Evolutionary conservation across 2,329 filamentous ascomycete species (phyloP).

Genomic region (Xylariomycetidae sp.): DNA sequence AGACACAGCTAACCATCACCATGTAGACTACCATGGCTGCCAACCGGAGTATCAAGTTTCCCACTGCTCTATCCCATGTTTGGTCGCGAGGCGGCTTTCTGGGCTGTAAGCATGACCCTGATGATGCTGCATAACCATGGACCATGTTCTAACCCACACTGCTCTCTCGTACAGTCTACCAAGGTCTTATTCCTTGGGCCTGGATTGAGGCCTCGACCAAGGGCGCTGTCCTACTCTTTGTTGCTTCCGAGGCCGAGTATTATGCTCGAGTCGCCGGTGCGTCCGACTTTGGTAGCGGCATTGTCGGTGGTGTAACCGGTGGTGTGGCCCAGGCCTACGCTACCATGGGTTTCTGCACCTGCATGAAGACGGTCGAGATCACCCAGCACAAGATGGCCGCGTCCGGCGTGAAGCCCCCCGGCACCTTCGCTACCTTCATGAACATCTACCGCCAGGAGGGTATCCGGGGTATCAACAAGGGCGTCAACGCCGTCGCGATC

Average conservation of each 20-base stretch:
- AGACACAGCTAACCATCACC: no score
- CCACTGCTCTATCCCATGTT: conserved; percentile 74
- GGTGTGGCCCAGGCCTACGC: conserved; percentile 98
- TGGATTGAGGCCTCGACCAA: conserved; percentile 99
- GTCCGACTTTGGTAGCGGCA: conserved; percentile 81
- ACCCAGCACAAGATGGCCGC: conserved; percentile 95
- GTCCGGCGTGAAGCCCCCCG: conserved; percentile 74
- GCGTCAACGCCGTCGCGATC: conserved; percentile 97
- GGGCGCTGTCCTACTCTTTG: conserved; percentile 97
- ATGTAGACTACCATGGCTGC: conserved; percentile 99
- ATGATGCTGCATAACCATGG: no score
- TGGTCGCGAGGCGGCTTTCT: conserved; percentile 91
- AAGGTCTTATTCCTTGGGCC: conserved; percentile 98
- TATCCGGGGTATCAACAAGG: conserved; percentile 93
- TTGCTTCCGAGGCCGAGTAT: conserved; percentile 97
- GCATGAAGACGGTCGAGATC: conserved; percentile 99
- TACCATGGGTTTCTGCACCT: conserved; percentile 99
- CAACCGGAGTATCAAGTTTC: conserved; percentile 85
- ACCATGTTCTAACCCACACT: no score
- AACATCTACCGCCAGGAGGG: conserved; percentile 94
- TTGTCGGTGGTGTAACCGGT: conserved; percentile 84
- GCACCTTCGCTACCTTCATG: conserved; percentile 94
- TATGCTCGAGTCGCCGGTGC: conserved; percentile 81
- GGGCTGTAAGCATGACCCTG: conserved; percentile 79
- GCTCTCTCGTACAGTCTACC: conserved; percentile 78